Evolutionary conservation across 148 eudicot genomes (phyloP), one percentile per base, ranked within the genome.

Genomic region (Polygonum maritimum): DNA sequence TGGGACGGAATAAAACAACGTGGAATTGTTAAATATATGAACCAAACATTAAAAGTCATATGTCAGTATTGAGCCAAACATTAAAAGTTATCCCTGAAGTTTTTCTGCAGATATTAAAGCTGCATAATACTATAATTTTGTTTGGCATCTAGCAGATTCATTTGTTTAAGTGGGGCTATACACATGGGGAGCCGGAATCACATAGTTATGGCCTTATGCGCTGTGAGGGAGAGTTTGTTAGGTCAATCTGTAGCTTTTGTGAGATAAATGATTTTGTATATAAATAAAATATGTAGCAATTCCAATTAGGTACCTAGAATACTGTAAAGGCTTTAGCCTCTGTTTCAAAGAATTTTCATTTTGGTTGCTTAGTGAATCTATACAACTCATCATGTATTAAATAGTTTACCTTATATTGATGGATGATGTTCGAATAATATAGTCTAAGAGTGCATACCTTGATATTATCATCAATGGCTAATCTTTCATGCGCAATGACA

Each of bases 401-500:
- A 63, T 31, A 14, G 2, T 33, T 63, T 40, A 63, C 2, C 39
- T 63, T 63, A 33, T 57, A 57, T 31, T 12, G 63, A 57, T 63
- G 69, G 38, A 63, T n/a, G 3, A 9, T 63, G 39, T 15, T 63
- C 6, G 31, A 57, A 18, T 44, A 44, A 70, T 52, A 7, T 49
- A 13, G 26, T 35, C 51, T 69, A 44, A 45, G 44, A 65, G 71
- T 82, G 22, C 7, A 54, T 83, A 94, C 97, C 98, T 92, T 92
- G 76, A 90, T 88, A 77, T 88, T 76, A 75, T 90, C 89, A 81
- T 90, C 89, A 79, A 92, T 82, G 73, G 81, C 80, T 77, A 88
- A 47, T 80, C 73, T 90, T 85, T 92, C 90, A 74, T 78, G 79
- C 33, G 94, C 87, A 80, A 92, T 92, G 75, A 92, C 83, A 69